Evolutionary conservation across 805 yeast genomes (phyloP).

Genomic region (Clavispora fructus): DNA sequence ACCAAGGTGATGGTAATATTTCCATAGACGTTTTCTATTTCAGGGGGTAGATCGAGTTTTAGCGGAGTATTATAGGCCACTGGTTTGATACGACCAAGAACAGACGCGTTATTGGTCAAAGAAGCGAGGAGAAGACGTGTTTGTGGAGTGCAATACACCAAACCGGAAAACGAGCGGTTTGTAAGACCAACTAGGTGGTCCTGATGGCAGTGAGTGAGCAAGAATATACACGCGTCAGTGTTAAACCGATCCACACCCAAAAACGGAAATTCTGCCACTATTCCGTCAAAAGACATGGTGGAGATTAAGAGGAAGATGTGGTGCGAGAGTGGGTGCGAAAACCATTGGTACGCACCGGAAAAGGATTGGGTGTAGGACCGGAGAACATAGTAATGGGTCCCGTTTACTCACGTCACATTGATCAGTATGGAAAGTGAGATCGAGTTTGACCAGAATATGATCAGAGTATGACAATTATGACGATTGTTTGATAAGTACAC

Average conservation of each 20-base stretch:
- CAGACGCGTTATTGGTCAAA: slow-evolving; percentile 13
- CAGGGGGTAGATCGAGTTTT: slow-evolving; percentile 13
- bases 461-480: too few relatives aligned
- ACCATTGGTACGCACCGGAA: background rate
- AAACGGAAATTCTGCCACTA: slow-evolving; percentile 44
- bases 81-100: slow-evolving; percentile 15
- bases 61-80: slow-evolving; percentile 17
- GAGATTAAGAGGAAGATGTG: background rate
- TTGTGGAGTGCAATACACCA: slow-evolving; percentile 43
- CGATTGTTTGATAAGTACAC: too few relatives aligned
- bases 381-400: too few relatives aligned
- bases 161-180: slow-evolving; percentile 31
- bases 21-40: slow-evolving; percentile 13
- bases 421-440: too few relatives aligned
- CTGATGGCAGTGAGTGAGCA: slow-evolving; percentile 50
- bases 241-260: slow-evolving; percentile 36
- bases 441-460: too few relatives aligned
- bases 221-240: slow-evolving; percentile 17
- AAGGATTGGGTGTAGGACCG: too few relatives aligned
- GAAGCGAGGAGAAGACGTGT: slow-evolving; percentile 27
- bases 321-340: background rate
- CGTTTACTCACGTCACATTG: too few relatives aligned
- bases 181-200: slow-evolving; percentile 51
- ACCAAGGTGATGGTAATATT: slow-evolving; percentile 33
- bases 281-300: slow-evolving; percentile 35